Percentiles rank a stretch among this genome's conserved stretches.
Conservation (phyloP, 2,329 filamentous ascomycete genomes). For the Fusarium tjaetaba region DNA sequence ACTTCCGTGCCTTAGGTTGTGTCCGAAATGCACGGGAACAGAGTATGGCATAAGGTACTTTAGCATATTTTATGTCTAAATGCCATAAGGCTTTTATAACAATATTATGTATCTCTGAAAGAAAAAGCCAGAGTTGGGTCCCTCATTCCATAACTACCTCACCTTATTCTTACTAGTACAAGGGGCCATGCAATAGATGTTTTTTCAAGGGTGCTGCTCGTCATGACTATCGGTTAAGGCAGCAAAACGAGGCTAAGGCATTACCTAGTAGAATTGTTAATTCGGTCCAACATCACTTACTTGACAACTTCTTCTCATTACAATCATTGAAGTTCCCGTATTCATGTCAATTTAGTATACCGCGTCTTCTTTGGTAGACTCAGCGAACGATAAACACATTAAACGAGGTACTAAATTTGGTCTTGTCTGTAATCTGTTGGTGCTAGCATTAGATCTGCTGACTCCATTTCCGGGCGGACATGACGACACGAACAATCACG, state of each 20-base stretch:
- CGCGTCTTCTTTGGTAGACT: neutral
- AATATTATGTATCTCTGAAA: neutral
- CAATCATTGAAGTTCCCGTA: neutral
- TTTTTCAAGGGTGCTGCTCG: neutral
- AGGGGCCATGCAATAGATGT: neutral
- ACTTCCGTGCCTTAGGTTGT: neutral
- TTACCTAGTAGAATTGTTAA: neutral
- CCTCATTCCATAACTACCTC: neutral
- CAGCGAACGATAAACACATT: neutral
- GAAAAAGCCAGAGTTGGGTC: neutral
- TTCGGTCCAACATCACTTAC: neutral
- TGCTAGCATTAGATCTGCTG: slow-evolving; percentile 9
- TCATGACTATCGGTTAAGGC: slow-evolving; percentile 13
- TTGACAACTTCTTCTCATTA: neutral
- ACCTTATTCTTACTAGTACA: neutral
- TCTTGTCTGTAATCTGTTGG: neutral
- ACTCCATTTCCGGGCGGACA: slow-evolving; percentile 10
- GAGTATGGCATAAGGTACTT: neutral
- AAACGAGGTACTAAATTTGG: neutral
- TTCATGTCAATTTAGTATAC: neutral
- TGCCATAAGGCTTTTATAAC: neutral
- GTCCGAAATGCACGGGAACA: neutral
- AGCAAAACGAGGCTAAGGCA: slow-evolving; percentile 31
- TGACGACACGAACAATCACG: slow-evolving; percentile 34
- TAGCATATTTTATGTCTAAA: neutral